A percentile compares a stretch with the other conserved stretches of the same genome.
Conservation (phyloP, 306 rosid genomes). For the Datisca glomerata region DNA sequence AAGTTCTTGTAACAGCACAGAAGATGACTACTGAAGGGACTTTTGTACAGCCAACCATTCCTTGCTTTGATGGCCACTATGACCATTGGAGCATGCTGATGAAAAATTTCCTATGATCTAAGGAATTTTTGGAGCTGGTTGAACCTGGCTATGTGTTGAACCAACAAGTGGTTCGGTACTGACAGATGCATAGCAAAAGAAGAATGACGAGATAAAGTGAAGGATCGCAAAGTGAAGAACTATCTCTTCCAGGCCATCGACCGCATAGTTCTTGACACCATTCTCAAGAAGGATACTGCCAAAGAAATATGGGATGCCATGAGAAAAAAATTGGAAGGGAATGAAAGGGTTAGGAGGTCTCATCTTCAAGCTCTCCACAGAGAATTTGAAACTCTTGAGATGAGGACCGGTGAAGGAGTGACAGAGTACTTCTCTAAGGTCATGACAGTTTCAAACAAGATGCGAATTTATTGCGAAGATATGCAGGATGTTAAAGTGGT, state of each 20-base stretch:
- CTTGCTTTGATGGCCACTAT: constrained; percentile 10
- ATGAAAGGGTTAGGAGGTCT: constrained; percentile 1
- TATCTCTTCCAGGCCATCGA: constrained; percentile 5
- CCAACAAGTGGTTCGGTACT: background rate
- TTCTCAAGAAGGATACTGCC: constrained; percentile 5
- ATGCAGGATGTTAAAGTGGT: constrained; percentile 3
- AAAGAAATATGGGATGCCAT: background rate
- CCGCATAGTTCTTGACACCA: background rate
- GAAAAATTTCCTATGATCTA: constrained; percentile 3
- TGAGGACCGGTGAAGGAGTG: constrained; percentile 1
- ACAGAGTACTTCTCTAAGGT: constrained; percentile 8
- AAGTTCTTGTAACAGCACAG: constrained; percentile 3
- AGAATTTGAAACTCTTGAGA: constrained; percentile 10
- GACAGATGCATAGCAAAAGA: background rate
- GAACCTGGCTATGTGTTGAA: constrained; percentile 1
- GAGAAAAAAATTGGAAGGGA: background rate
- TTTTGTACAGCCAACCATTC: constrained; percentile 3
- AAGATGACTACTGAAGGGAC: background rate
- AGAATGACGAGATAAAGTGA: constrained; percentile 3
- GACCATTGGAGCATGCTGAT: constrained; percentile 12
- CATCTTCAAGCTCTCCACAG: constrained; percentile 2
- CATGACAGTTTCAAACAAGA: constrained; percentile 9
- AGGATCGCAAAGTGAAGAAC: constrained; percentile 1
- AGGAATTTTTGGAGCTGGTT: constrained; percentile 3
- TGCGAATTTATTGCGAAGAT: constrained; percentile 3